Conservation (phyloP, 2,329 filamentous ascomycete genomes). For the Pleoardoris graminearum region DNA sequence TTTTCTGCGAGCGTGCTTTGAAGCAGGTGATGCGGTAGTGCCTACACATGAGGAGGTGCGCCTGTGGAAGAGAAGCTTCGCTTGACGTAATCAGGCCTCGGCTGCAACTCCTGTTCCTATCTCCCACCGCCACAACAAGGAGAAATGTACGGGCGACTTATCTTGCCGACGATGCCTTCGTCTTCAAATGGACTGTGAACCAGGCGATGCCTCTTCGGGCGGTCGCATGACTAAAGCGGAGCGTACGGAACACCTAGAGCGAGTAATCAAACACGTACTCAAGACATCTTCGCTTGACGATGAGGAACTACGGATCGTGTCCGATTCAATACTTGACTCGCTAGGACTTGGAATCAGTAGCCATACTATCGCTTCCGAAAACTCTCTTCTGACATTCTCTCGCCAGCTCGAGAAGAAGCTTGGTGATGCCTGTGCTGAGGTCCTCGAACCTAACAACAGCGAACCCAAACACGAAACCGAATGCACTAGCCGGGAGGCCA, state of each 20-base stretch:
- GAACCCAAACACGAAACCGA: neutral
- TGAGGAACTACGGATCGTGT: neutral
- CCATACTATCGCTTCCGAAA: neutral
- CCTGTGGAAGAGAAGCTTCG: too few relatives aligned
- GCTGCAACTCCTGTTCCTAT: neutral
- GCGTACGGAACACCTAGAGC: neutral
- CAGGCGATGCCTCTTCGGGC: neutral
- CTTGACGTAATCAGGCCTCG: slow-evolving; percentile 2
- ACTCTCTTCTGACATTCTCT: neutral
- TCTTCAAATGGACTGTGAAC: neutral
- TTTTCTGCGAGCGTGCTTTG: too few relatives aligned
- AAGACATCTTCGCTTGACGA: neutral
- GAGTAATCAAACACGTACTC: neutral
- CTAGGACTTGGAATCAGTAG: neutral
- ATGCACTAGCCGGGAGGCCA: neutral
- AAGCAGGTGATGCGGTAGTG: too few relatives aligned
- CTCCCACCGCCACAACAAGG: neutral
- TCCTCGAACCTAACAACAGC: neutral
- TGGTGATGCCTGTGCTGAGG: neutral
- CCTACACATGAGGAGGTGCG: too few relatives aligned
- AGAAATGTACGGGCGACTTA: neutral
- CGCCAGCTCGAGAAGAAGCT: slow-evolving; percentile 1
- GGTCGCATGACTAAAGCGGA: neutral
- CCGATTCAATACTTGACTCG: neutral
- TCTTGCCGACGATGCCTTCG: slow-evolving; percentile 1